These are phyloP conservation scores for Calonectria honghensis DNA, from an alignment of 2,329 filamentous ascomycete species.

Conservation along the genomic window DNA sequence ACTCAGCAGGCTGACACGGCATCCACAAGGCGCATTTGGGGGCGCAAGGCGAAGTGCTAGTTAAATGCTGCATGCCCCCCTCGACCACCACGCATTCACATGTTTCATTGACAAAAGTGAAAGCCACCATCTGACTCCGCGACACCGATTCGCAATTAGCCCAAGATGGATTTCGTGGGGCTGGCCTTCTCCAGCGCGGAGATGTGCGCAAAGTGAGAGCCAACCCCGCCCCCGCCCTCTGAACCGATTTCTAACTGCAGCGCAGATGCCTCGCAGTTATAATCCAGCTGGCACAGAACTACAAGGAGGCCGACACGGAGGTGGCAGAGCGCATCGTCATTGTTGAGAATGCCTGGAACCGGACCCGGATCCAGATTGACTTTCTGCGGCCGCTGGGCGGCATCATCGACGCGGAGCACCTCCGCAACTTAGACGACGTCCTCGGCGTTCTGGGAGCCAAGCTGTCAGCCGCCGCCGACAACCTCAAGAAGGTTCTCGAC, in stretches of 20 bases:
- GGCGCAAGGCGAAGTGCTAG: not conserved
- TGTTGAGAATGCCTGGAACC: slow-evolving; percentile 22
- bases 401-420: slow-evolving; percentile 24
- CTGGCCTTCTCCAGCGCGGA: not conserved
- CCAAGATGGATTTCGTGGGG: not conserved
- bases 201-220: slow-evolving; percentile 3
- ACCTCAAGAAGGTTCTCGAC: slow-evolving; percentile 20
- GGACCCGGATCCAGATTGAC: slow-evolving; percentile 27
- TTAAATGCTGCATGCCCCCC: not conserved
- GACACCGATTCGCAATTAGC: not conserved
- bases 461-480: slow-evolving; percentile 11
- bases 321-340: slow-evolving; percentile 23
- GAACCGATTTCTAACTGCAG: slow-evolving; percentile 5
- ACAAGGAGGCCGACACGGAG: slow-evolving; percentile 25
- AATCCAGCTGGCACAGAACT: slow-evolving; percentile 4
- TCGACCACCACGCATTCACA: not conserved
- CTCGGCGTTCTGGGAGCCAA: slow-evolving; percentile 25
- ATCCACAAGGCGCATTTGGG: slow-evolving; percentile 11
- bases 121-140: not conserved
- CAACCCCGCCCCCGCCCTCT: not conserved
- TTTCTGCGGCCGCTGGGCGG: slow-evolving; percentile 20
- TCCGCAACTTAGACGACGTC: slow-evolving; percentile 27
- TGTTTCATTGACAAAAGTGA: not conserved
- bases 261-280: slow-evolving; percentile 17
- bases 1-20: not conserved